Evolutionary conservation across 164 flowering plant species (phyloP), one percentile per base, ranked within the genome.

Genomic region (Platanus orientalis): DNA sequence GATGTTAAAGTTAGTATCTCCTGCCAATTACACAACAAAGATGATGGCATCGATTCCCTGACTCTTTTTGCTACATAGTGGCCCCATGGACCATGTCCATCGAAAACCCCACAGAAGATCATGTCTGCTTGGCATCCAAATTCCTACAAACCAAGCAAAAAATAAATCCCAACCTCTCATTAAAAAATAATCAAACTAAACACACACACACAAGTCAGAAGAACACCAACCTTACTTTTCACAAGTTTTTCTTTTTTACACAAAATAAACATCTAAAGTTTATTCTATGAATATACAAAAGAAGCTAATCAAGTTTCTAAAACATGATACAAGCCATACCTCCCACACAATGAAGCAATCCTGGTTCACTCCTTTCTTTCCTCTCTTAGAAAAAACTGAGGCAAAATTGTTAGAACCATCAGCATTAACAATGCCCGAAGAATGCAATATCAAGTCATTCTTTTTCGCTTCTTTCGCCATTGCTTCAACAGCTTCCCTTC

Each of bases 61-160:
- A 82, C 89, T 21, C 54, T 81, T 72, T 88, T 89, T 0, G 96
- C 74, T 21, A 92, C 90, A 71, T 61, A 80, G 63, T 89, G 96
- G 0, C 98, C 98, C 98, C 98, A 92, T 23, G 86, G 80, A 26
- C 98, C 96, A 60, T 92, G 98, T 62, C 98, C 98, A 58, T 92
- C 98, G 57, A 92, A 92, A 39, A 92, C 79, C 40, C 98, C 98
- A 66, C 96, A 89, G 54, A 92, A 89, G 11, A 78, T 73, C 88
- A 86, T 81, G 70, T 92, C 96, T 66, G 76, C 82, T 76, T 92
- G 90, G 67, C 85, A 82, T 42, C 97, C 97, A 65, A 88, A 91
- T 75, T 76, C 95, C 97, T 91, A 55, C 42, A 61, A 69, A n/a
- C 47, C 19, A 45, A 14, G n/a, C n/a, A n/a, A 45, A 26, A 55